Evolutionary conservation across 768 basidiomycete genomes (phyloP), one percentile per base, ranked within the genome.

Genomic region (Rhodosporidiobolus odoratus): DNA sequence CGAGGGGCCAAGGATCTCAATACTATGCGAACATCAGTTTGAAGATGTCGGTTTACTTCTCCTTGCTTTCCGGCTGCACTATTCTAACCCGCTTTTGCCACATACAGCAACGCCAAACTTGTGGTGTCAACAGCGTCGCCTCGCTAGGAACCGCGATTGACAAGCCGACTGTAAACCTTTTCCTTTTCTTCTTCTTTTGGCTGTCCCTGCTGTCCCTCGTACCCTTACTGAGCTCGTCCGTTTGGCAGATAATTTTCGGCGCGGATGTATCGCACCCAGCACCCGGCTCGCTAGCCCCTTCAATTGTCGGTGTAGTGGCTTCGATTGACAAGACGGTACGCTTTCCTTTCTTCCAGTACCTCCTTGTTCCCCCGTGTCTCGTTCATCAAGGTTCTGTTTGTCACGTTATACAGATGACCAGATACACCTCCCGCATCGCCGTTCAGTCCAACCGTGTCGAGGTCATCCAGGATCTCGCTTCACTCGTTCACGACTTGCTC

Each of bases 201-300:
- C 43, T 13, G 43, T 45, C 23, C 13, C 43, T 45, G 13, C 12
- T 23, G 12, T 25, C 15, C 12, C 48, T 25, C 48, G 15, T 57
- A 1, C 37, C 32, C 32, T 57, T 21, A 15, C 40, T 52, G n/a
- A n/a, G n/a, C n/a, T n/a, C 21, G 34, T 27, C 34, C 17, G n/a
- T n/a, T 17, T 5, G 10, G 8, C 45, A 63, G 61, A 34, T 64
- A 25, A 32, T 64, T 21, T 65, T 64, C 50, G 68, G 62, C 12
- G 41, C 52, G 38, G 64, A 70, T 38, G 69, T 70, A 37, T 32
- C 64, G 17, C 69, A 70, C 34, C 16, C 64, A 12, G 34, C 53
- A 0, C 69, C 69, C 0, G 58, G 69, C 3, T 65, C 59, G 23
- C 1, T 41, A 41, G 43, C 41, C 2, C 69, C 69, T 2, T 62